phyloP scores from a whole-genome alignment of 306 rosid genomes.

The Myrica gale region DNA sequence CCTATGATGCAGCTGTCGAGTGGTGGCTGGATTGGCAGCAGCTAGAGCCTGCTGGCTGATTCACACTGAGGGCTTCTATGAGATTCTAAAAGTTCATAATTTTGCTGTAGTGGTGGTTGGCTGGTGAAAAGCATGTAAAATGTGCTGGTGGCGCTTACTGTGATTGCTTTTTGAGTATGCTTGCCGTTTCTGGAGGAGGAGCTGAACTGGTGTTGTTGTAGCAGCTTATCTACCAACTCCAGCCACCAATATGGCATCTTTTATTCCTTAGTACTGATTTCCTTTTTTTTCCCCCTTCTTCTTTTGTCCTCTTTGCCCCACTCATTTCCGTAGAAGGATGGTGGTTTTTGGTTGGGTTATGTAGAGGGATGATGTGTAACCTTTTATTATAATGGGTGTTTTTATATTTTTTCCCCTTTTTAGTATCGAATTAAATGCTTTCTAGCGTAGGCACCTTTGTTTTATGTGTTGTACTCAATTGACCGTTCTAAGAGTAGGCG shows the following conservation, averaged over 20 bases:
- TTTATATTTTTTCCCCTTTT: constrained; percentile 25
- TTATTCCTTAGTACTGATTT: constrained; percentile 36
- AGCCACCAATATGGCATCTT: constrained; percentile 46
- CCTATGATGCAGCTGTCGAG: constrained; percentile 45
- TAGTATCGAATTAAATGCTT: constrained; percentile 16
- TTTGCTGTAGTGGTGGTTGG: constrained; percentile 15
- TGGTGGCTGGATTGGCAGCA: constrained; percentile 38
- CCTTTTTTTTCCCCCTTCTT: constrained; percentile 19
- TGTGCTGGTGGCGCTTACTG: constrained; percentile 38
- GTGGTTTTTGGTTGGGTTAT: constrained; percentile 39
- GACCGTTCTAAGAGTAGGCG: background rate
- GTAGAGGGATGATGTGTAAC: constrained; percentile 52
- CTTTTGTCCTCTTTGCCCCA: constrained; percentile 3
- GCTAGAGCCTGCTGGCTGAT: constrained; percentile 40
- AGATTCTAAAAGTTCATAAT: constrained; percentile 13
- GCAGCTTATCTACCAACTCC: constrained; percentile 46
- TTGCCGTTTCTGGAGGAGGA: constrained; percentile 40
- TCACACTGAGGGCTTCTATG: constrained; percentile 33
- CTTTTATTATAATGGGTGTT: constrained; percentile 44
- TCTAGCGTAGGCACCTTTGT: background rate
- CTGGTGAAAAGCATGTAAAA: constrained; percentile 30
- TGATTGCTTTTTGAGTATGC: constrained; percentile 30
- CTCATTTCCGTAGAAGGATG: constrained; percentile 43
- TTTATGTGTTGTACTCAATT: background rate
- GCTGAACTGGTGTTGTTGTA: constrained; percentile 41